phyloP scores from a whole-genome alignment of 176 grass and related monocot genomes.

The Alloteropsis semialata region DNA sequence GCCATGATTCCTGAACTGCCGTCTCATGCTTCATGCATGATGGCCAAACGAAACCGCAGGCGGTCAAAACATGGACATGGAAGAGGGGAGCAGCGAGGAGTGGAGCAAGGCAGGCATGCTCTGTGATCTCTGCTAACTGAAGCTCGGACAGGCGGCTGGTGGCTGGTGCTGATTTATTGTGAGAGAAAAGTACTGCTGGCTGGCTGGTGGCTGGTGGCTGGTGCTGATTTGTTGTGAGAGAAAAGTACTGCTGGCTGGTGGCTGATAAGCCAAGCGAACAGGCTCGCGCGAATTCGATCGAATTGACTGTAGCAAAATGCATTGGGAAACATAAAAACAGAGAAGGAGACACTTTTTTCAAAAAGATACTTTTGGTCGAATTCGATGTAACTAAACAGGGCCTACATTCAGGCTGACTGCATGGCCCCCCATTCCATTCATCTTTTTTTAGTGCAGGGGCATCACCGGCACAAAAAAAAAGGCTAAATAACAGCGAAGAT shows the following conservation, averaged over 20 bases:
- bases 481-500: background rate
- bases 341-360: too few species aligned
- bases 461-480: background rate
- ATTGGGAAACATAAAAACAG: slow-evolving; percentile 46
- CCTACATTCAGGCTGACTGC: slow-evolving; percentile 24
- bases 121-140: slow-evolving; percentile 18
- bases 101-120: slow-evolving; percentile 17
- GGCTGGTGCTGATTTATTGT: too few species aligned
- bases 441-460: background rate
- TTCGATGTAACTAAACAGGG: too few species aligned
- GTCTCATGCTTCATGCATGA: slow-evolving; percentile 20
- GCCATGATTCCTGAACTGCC: slow-evolving; percentile 27
- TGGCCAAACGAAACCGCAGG: slow-evolving; percentile 12
- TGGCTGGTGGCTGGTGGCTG: too few species aligned
- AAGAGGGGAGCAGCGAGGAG: slow-evolving; percentile 23
- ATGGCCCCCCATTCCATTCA: background rate
- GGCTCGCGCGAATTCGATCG: too few species aligned
- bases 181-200: too few species aligned
- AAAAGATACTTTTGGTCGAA: too few species aligned
- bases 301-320: too few species aligned
- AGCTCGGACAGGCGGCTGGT: slow-evolving; percentile 35
- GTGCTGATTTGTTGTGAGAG: too few species aligned
- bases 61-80: slow-evolving; percentile 21
- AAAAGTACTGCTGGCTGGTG: too few species aligned
- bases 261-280: too few species aligned